Evolutionary conservation across 345 rosid species (phyloP).

Genomic region (Citrus trifoliata): DNA sequence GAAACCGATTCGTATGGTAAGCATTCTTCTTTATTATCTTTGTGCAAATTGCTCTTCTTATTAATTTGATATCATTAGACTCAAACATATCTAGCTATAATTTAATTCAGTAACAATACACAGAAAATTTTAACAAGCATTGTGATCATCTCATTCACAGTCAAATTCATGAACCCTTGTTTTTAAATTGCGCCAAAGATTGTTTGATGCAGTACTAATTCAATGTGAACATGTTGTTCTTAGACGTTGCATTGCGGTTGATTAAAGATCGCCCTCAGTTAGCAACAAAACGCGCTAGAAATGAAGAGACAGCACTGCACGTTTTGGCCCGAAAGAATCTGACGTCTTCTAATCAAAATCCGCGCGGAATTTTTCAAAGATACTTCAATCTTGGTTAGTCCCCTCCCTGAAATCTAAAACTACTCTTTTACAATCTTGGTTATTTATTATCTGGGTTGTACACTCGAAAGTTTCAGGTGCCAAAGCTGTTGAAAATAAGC

Average conservation of each 20-base stretch:
- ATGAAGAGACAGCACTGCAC: slow-evolving; percentile 10
- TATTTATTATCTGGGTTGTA: neutral
- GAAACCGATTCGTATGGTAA: neutral
- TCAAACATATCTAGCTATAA: too few species aligned
- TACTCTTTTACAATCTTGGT: too few species aligned
- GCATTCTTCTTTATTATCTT: neutral
- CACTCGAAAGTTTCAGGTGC: neutral
- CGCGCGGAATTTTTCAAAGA: neutral
- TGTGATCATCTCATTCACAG: accelerated
- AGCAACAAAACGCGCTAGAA: neutral
- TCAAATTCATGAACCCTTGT: too few species aligned
- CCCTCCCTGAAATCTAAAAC: too few species aligned
- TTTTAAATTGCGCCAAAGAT: too few species aligned
- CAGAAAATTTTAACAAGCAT: accelerated
- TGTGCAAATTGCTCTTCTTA: too few species aligned
- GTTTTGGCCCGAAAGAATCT: slow-evolving; percentile 13
- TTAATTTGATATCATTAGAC: too few species aligned
- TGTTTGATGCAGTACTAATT: too few species aligned
- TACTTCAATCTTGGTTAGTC: neutral
- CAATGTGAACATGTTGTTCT: neutral
- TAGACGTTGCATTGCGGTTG: slow-evolving; percentile 1
- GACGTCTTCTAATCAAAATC: neutral
- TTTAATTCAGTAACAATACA: too few species aligned
- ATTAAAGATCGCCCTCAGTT: neutral
- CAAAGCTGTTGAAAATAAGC: neutral